These are phyloP conservation scores for Hsuehochloa calcarea DNA, from an alignment of 176 grass and related monocot species.

Conservation along the genomic window DNA sequence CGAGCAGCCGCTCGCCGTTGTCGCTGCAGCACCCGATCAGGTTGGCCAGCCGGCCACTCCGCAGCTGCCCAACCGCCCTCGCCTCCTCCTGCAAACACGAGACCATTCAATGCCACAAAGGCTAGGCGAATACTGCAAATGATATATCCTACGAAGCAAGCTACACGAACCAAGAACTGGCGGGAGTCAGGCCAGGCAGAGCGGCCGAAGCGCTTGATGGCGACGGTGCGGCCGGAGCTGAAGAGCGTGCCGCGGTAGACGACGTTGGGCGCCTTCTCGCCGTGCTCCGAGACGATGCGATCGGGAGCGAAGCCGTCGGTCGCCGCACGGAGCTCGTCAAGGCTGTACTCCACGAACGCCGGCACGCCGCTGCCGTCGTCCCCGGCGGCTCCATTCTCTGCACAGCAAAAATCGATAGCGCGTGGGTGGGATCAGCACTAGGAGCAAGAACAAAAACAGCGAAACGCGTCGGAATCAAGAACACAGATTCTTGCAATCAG, in stretches of 20 bases:
- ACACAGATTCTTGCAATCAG: not conserved
- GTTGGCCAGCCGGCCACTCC: constrained; percentile 64
- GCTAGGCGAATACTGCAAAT: not conserved
- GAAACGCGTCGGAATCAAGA: not conserved
- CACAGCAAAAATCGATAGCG: not conserved
- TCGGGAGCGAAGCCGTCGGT: constrained; percentile 78
- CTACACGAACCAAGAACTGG: constrained; percentile 61
- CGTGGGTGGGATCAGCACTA: constrained; percentile 24
- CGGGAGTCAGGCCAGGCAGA: constrained; percentile 76
- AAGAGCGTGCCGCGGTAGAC: constrained; percentile 78
- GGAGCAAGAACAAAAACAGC: not conserved
- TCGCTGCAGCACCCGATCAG: constrained; percentile 81
- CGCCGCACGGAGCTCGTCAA: constrained; percentile 68
- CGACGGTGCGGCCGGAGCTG: constrained; percentile 51
- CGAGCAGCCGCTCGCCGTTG: constrained; percentile 70
- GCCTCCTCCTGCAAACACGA: constrained; percentile 63
- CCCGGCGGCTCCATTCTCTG: constrained; percentile 40
- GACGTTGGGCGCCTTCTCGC: constrained; percentile 85
- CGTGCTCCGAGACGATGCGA: constrained; percentile 88
- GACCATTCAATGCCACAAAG: not conserved
- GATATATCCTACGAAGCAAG: not conserved
- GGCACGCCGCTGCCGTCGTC: constrained; percentile 41
- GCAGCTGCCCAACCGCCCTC: constrained; percentile 67
- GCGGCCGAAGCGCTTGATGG: constrained; percentile 68
- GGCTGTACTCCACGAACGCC: constrained; percentile 64